Base-by-base conservation (phyloP, 495 filamentous ascomycete genomes). In the Aspergillus campestris region DNA sequence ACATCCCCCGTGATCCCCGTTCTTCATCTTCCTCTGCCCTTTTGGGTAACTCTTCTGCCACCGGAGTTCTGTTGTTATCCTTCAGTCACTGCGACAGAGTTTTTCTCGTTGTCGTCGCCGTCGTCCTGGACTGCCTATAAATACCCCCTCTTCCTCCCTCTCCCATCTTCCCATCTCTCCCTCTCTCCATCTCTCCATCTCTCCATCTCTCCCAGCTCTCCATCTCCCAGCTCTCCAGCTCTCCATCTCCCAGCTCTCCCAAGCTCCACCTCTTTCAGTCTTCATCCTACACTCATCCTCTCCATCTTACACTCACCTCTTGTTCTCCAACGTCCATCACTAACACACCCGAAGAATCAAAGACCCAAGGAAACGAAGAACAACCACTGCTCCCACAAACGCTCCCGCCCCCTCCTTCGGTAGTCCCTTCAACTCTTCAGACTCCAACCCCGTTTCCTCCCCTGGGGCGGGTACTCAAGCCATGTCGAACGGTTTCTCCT, bases 401-500 rank as follows among this genome's bases (percentile, higher is more conserved):
- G 35, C 59, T 6, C 38, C 52, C 27, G 38, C 57, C 28, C 50
- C 57, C 24, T 58, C 58, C 1, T 58, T 62, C 41, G 50, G 57
- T 28, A 50, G 60, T n/a, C 53, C 53, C 27, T 64, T 64, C 44
- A 57, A 54, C 14, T 47, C 59, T 24, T 40, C 61, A 24, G 53
- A 56, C 41, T 57, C 51, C 38, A 62, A 61, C 34, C 52, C 55
- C 28, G 53, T 54, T 9, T 52, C 65, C n/a, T 55, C 64, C 9
- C 51, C 55, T 8, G 45, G 65, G 12, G 45, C 61, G 14, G 33
- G 33, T 8, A 40, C 56, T 31, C 66, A 62, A 44, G 44, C 56
- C 2, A 36, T 46, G 18, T 60, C 69, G 6, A 60, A 54, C 36
- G 62, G 63, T 10, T 73, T 74, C 45, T 41, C 45, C 38, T 75